These are phyloP conservation scores for Apiospora malaysiana DNA, from an alignment of 2,329 filamentous ascomycete genomes.

Conservation along the genomic window DNA sequence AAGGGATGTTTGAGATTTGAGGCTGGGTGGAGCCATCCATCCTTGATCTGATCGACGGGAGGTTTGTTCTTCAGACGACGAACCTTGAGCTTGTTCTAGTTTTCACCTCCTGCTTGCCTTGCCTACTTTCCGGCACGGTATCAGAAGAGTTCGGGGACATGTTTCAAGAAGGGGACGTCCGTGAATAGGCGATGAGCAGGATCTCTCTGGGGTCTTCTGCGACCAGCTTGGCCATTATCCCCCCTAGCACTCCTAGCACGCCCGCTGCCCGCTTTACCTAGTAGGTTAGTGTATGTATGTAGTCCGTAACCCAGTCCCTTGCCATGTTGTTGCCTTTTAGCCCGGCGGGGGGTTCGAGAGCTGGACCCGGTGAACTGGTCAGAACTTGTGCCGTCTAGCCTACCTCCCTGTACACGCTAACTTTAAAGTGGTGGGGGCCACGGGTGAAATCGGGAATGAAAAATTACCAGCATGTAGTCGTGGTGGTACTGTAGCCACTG, in stretches of 20 bases:
- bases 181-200: neutral
- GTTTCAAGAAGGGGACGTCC: constrained; percentile 13
- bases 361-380: constrained; percentile 18
- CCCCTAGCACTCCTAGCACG: too few species aligned
- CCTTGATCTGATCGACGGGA: constrained; percentile 15
- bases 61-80: constrained; percentile 13
- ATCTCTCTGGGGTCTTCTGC: neutral
- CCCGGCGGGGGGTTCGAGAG: constrained; percentile 1
- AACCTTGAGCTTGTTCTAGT: constrained; percentile 15
- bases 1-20: constrained; percentile 15
- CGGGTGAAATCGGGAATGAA: constrained; percentile 17
- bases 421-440: constrained; percentile 8
- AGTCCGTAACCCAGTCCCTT: too few species aligned
- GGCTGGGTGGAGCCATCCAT: neutral
- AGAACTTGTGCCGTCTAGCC: constrained; percentile 17
- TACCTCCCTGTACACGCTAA: constrained; percentile 6
- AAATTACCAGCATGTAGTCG: neutral
- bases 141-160: constrained; percentile 18
- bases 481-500: too few species aligned
- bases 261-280: too few species aligned
- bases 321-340: too few species aligned
- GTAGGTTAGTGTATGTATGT: too few species aligned
- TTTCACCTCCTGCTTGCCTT: neutral
- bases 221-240: neutral
- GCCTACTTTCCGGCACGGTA: neutral